Conservation (phyloP, 1,139 yeast genomes). For the Candida pseudoviswanathii region DNA sequence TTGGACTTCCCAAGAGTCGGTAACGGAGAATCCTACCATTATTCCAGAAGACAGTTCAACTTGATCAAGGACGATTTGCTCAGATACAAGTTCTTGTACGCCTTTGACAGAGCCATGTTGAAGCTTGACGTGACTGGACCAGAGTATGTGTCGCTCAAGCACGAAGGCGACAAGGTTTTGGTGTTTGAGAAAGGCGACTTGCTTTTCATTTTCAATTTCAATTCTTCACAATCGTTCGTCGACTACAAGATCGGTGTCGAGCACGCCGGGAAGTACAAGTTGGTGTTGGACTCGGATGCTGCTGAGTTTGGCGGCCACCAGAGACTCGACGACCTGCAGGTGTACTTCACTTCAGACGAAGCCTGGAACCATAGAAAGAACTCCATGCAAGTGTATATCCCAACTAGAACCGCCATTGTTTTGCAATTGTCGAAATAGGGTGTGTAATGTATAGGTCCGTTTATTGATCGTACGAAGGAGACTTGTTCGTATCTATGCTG, state of each 20-base stretch:
- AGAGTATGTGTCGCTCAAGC: slow-evolving; percentile 85
- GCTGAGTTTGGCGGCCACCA: slow-evolving; percentile 78
- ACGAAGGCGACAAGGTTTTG: slow-evolving; percentile 84
- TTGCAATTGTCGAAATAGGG: slow-evolving; percentile 31
- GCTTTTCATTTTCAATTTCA: slow-evolving; percentile 85
- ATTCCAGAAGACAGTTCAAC: slow-evolving; percentile 93
- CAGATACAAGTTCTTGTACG: slow-evolving; percentile 75
- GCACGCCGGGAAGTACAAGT: slow-evolving; percentile 69
- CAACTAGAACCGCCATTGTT: slow-evolving; percentile 79
- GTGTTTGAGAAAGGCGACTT: slow-evolving; percentile 88
- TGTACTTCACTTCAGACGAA: slow-evolving; percentile 69
- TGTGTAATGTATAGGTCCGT: too few relatives aligned
- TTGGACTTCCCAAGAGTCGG: slow-evolving; percentile 93
- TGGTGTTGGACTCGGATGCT: slow-evolving; percentile 76
- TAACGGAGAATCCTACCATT: slow-evolving; percentile 84
- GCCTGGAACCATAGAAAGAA: slow-evolving; percentile 81
- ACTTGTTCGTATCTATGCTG: too few relatives aligned
- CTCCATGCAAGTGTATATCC: slow-evolving; percentile 80
- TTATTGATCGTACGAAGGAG: too few relatives aligned
- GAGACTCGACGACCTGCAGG: slow-evolving; percentile 58
- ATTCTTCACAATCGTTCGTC: slow-evolving; percentile 78
- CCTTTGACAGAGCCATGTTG: slow-evolving; percentile 86
- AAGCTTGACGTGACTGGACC: slow-evolving; percentile 79
- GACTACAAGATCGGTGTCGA: slow-evolving; percentile 92
- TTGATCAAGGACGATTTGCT: slow-evolving; percentile 77